Conservation (phyloP, 129 eudicot species). For the Smallanthus sonchifolius region DNA sequence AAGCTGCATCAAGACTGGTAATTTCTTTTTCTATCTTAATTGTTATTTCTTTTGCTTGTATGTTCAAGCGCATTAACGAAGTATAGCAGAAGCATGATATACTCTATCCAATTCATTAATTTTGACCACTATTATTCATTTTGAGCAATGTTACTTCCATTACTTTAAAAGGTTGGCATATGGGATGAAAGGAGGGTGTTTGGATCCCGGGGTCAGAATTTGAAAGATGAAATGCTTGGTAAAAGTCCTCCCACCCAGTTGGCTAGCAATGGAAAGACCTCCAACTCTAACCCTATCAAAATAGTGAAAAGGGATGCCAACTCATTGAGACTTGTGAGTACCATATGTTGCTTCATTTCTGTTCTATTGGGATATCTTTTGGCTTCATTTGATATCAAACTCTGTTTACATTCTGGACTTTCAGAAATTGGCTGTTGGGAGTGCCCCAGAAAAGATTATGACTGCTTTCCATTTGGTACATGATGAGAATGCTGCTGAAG, state of each 20-base stretch:
- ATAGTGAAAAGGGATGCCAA: slow-evolving; percentile 82
- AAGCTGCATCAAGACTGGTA: slow-evolving; percentile 82
- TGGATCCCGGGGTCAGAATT: slow-evolving; percentile 89
- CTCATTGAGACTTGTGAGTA: slow-evolving; percentile 75
- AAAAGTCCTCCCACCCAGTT: slow-evolving; percentile 41
- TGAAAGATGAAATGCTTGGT: slow-evolving; percentile 76
- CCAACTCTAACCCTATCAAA: slow-evolving; percentile 59
- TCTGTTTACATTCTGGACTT: slow-evolving; percentile 14
- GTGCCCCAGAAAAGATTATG: slow-evolving; percentile 69
- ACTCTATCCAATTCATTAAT: neutral
- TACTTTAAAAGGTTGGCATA: slow-evolving; percentile 58
- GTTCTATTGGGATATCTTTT: slow-evolving; percentile 1
- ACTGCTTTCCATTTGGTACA: slow-evolving; percentile 67
- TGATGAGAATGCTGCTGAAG: slow-evolving; percentile 64
- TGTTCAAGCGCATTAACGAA: slow-evolving; percentile 10
- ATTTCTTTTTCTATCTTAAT: slow-evolving; percentile 10
- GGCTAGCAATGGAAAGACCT: slow-evolving; percentile 45
- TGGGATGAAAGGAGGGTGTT: slow-evolving; percentile 94
- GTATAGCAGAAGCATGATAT: neutral
- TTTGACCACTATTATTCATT: neutral
- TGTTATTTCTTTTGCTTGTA: slow-evolving; percentile 6
- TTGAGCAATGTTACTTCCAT: slow-evolving; percentile 10
- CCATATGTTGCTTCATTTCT: neutral
- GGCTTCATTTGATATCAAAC: slow-evolving; percentile 11
- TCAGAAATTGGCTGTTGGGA: slow-evolving; percentile 92